Base-by-base conservation (phyloP, 805 yeast species). In the Starmerella davenportii region DNA sequence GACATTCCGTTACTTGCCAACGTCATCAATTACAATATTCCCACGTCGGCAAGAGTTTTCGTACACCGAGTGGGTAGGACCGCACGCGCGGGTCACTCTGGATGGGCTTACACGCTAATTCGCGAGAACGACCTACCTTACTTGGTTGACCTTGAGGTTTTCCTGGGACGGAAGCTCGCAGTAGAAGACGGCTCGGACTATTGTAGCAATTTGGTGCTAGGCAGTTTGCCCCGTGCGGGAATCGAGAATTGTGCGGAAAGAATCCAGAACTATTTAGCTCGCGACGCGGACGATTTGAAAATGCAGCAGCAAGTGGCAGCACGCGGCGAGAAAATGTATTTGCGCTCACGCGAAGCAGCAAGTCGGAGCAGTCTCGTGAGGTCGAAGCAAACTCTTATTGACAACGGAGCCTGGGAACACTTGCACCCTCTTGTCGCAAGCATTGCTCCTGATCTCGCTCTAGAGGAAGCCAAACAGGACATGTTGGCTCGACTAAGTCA, bases 31-130 rank as follows among this genome's bases (percentile, higher is more conserved):
- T 90, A 71, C 58, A 74, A 94, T 1, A 65, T 90, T 43, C 96
- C 96, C 9, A 78, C 82, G 1, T 76, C 92, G 1, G 82, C 95
- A 3, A 90, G 92, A 59, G 79, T 87, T 42, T 90, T 90, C 59
- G 71, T 90, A 40, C 99, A 90, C 61, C 74, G 99, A 62, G 96
- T 90, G 35, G 99, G 99, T 58, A 76, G 99, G 69, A 90, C 99
- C 34, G 99, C 98, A 9, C 79, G 99, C 69, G 98, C 98, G 7
- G 99, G 99, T 56, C 78, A 82, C 56, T 74, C 70, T 50, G 99
- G 99, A 54, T 84, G 95, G 93, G 99, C 98, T 0, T 90, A 80
- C 56, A 77, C 95, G 2, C 72, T 90, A 43, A 77, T 85, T 5
- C 68, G 74, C 41, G 93, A 84, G 46, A 66, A 72, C 39, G 99